Percentiles rank a stretch among this genome's conserved stretches.
Conservation (phyloP, 1,139 yeast species). For the Nakaseomyces glabratus region DNA sequence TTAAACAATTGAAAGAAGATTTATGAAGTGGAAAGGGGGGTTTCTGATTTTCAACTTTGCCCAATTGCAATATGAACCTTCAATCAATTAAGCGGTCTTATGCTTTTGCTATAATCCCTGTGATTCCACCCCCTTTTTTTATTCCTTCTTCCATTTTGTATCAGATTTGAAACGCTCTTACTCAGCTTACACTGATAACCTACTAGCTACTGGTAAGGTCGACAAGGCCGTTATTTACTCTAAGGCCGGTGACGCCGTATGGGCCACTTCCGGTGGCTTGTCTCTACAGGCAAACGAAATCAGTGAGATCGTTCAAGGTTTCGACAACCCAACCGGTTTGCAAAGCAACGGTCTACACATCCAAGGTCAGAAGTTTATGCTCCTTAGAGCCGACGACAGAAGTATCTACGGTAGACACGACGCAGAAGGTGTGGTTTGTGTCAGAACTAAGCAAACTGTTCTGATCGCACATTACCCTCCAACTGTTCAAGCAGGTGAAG, state of each 20-base stretch:
- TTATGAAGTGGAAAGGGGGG: too few species aligned
- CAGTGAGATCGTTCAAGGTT: slow-evolving; percentile 65
- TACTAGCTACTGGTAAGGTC: slow-evolving; percentile 73
- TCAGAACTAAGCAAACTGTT: slow-evolving; percentile 88
- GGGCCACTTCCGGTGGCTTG: slow-evolving; percentile 81
- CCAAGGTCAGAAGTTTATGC: slow-evolving; percentile 78
- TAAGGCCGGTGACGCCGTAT: slow-evolving; percentile 85
- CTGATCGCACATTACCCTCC: slow-evolving; percentile 91
- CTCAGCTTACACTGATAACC: slow-evolving; percentile 83
- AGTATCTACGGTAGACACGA: slow-evolving; percentile 88
- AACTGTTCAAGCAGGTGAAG: slow-evolving; percentile 88
- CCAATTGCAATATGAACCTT: too few species aligned
- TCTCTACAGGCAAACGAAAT: slow-evolving; percentile 65
- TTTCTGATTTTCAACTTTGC: too few species aligned
- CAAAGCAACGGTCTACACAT: slow-evolving; percentile 82
- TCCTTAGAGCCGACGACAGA: slow-evolving; percentile 84
- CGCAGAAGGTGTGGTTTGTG: slow-evolving; percentile 80
- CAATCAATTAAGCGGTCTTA: too few species aligned
- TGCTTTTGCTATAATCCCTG: too few species aligned
- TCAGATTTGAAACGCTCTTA: too few species aligned
- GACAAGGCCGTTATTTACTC: slow-evolving; percentile 92
- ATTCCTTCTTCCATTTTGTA: too few species aligned
- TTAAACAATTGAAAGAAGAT: too few species aligned
- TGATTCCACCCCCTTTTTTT: too few species aligned
- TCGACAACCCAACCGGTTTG: slow-evolving; percentile 64